Conservation (phyloP, 2,329 filamentous ascomycete genomes). For the Phyllachora maydis region DNA sequence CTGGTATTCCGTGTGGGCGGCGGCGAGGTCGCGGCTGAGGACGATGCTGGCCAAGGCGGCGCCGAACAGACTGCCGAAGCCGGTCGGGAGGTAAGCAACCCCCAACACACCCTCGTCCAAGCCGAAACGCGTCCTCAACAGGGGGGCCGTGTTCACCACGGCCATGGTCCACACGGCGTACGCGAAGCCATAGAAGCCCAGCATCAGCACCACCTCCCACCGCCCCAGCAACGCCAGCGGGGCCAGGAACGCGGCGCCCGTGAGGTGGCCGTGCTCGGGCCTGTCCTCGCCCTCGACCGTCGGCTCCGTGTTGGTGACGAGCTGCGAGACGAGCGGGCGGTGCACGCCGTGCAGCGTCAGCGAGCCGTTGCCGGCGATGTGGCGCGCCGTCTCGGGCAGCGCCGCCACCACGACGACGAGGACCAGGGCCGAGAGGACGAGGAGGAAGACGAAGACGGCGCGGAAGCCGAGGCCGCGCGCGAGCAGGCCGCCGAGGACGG, state of each 20-base stretch:
- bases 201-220: slow-evolving; percentile 19
- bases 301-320: slow-evolving; percentile 3
- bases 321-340: slow-evolving; percentile 5
- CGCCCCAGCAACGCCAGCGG: slow-evolving; percentile 17
- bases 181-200: slow-evolving; percentile 13
- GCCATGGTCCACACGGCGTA: slow-evolving; percentile 21
- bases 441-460: slow-evolving; percentile 11
- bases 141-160: slow-evolving; percentile 16
- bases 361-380: slow-evolving; percentile 9
- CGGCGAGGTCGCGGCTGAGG: no score
- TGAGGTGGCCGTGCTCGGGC: slow-evolving; percentile 6
- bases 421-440: slow-evolving; percentile 5
- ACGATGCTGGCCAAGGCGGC: no score
- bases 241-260: slow-evolving; percentile 10
- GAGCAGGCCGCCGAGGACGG: slow-evolving; percentile 12
- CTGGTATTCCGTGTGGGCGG: no score
- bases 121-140: slow-evolving; percentile 11
- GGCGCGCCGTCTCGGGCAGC: slow-evolving; percentile 10
- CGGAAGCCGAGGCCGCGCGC: slow-evolving; percentile 10
- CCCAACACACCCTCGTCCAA: slow-evolving; percentile 8
- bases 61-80: no score
- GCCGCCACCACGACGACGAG: slow-evolving; percentile 7
- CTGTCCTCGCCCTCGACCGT: slow-evolving; percentile 4
- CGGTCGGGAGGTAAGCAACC: slow-evolving; percentile 9
- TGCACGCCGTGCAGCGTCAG: slow-evolving; percentile 6